Evolutionary conservation across 495 filamentous ascomycete species (phyloP), one percentile per base, ranked within the genome.

Genomic region (Lasiosphaeria miniovina): DNA sequence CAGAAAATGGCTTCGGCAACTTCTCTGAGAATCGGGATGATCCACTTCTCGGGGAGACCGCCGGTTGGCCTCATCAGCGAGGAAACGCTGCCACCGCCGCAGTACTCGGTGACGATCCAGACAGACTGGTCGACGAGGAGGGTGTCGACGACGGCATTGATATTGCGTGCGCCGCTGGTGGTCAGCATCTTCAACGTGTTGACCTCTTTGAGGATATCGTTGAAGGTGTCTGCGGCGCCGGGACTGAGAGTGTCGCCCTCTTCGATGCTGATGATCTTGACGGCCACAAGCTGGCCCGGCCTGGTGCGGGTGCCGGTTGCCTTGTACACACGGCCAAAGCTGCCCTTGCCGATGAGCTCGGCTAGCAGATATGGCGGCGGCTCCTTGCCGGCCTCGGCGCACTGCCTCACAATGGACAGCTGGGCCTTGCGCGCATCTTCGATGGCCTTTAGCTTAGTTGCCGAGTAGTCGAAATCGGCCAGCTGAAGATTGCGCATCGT

Each of bases 181-280:
- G 49, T 54, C 40, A 62, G 61, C 4, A 59, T 50, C n/a, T 62
- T 59, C 4, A 62, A 33, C 10, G 61, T 62, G 36, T 52, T 62
- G 55, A 62, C 61, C 51, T 62, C 61, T 36, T 59, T 58, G 43
- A 62, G 55, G 33, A 62, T 59, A 17, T 62, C 61, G 36, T 51
- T 57, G 56, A 62, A 62, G 51, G 61, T 62, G 36, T 62, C 61
- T 51, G 51, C 49, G 8, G 40, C 52, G 36, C 56, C 36, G 24
- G 61, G 61, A 33, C 49, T 54, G 43, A 59, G 34, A n/a, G 38
- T 62, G 52, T 62, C 61, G 14, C 61, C 55, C 61, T 62, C 55
- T 38, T 59, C 61, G 33, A 62, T 62, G 55, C 56, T 62, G 54
- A 62, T 62, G 61, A 62, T 59, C 55, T 62, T 62, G 50, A 62